phyloP scores from a whole-genome alignment of 352 stramenopile genomes.

The Pythium apleroticum region DNA sequence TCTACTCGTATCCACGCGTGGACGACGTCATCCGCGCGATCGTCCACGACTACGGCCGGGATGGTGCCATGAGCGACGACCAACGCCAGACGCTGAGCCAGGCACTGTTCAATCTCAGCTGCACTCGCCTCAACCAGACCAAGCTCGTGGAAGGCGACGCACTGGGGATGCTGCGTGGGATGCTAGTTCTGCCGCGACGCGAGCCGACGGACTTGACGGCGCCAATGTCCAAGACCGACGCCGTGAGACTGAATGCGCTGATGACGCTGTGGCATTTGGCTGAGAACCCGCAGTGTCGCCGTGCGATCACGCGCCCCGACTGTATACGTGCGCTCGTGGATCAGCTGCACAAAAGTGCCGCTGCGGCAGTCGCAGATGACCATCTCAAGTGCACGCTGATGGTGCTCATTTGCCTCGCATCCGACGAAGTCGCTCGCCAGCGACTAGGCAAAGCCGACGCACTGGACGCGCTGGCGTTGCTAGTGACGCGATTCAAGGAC shows the following conservation, averaged over 20 bases:
- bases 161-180: slow-evolving; percentile 34
- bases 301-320: slow-evolving; percentile 45
- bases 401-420: slow-evolving; percentile 37
- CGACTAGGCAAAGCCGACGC: slow-evolving; percentile 38
- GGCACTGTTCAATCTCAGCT: slow-evolving; percentile 69
- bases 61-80: slow-evolving; percentile 22
- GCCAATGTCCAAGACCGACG: slow-evolving; percentile 11
- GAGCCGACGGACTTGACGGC: slow-evolving; percentile 10
- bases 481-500: slow-evolving; percentile 21
- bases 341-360: slow-evolving; percentile 31
- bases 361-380: slow-evolving; percentile 25
- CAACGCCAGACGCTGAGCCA: slow-evolving; percentile 52
- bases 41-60: slow-evolving; percentile 49
- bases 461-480: slow-evolving; percentile 40
- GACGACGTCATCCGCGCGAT: slow-evolving; percentile 60
- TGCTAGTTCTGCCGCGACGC: slow-evolving; percentile 15
- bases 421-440: slow-evolving; percentile 35
- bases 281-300: slow-evolving; percentile 48
- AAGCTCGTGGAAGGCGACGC: slow-evolving; percentile 68
- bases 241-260: slow-evolving; percentile 47
- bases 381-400: slow-evolving; percentile 44
- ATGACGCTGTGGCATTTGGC: slow-evolving; percentile 53
- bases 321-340: slow-evolving; percentile 48
- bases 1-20: slow-evolving; percentile 64
- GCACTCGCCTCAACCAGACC: slow-evolving; percentile 55